Conservation (phyloP, 176 grass and related monocot genomes). For the Zizania latifolia region DNA sequence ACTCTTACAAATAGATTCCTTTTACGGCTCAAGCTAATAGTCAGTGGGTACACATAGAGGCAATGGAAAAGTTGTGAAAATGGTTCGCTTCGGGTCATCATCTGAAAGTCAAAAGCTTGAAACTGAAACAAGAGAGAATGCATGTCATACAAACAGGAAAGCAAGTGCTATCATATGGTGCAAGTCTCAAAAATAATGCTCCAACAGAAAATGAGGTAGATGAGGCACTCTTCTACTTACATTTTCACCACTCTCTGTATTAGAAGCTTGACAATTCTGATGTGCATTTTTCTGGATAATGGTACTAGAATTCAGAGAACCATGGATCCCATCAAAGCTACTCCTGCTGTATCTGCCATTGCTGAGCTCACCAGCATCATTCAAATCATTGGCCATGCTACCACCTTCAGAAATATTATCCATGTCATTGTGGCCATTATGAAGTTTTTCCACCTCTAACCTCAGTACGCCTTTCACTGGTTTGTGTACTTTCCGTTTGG, state of each 20-base stretch:
- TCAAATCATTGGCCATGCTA: conserved; percentile 72
- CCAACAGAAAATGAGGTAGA: conserved; percentile 18
- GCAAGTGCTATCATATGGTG: background rate
- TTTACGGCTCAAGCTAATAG: conserved; percentile 89
- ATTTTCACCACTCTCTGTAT: conserved; percentile 54
- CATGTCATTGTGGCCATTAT: conserved; percentile 42
- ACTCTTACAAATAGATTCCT: conserved; percentile 89
- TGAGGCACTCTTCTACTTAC: conserved; percentile 45
- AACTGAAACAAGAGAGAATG: conserved; percentile 61
- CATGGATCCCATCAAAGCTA: conserved; percentile 57
- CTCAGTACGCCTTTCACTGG: conserved; percentile 88
- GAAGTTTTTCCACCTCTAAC: conserved; percentile 93
- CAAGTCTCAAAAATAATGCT: conserved; percentile 1
- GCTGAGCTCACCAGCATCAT: conserved; percentile 53
- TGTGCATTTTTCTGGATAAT: conserved; percentile 36
- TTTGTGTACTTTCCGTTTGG: conserved; percentile 98
- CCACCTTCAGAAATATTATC: conserved; percentile 92
- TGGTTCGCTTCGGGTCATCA: conserved; percentile 81
- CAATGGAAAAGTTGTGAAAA: conserved; percentile 91
- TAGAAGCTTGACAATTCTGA: conserved; percentile 45
- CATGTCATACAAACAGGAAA: conserved; percentile 18
- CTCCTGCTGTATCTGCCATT: conserved; percentile 47
- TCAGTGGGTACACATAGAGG: conserved; percentile 91
- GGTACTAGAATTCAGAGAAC: conserved; percentile 43
- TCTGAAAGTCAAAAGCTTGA: conserved; percentile 81